These are phyloP conservation scores for Pyrrhoderma lamaoense DNA, from an alignment of 1,284 basidiomycete species.

Conservation along the genomic window DNA sequence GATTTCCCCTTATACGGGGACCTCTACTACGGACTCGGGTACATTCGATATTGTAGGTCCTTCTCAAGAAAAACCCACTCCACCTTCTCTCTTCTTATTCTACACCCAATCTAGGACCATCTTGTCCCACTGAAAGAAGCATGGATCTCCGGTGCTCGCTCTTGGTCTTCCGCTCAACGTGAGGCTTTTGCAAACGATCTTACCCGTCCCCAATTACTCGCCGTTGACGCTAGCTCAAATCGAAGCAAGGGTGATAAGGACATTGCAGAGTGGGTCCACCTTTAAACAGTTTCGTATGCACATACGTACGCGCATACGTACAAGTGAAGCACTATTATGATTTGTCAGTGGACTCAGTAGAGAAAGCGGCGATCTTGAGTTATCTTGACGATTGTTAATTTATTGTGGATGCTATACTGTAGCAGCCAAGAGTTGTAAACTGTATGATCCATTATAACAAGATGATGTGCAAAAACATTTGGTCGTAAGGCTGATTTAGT, in stretches of 20 bases:
- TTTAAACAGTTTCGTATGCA: constrained; percentile 38
- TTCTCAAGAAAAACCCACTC: too few species aligned
- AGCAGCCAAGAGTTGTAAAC: too few species aligned
- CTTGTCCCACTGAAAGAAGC: constrained; percentile 48
- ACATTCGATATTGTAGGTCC: constrained; percentile 43
- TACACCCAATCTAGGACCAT: constrained; percentile 35
- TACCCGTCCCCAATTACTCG: constrained; percentile 43
- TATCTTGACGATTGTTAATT: constrained; percentile 25
- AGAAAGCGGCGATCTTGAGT: constrained; percentile 28
- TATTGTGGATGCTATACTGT: too few species aligned
- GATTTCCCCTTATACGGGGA: constrained; percentile 44
- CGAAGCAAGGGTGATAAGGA: constrained; percentile 35
- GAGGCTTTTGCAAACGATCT: constrained; percentile 47
- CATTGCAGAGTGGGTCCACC: constrained; percentile 43
- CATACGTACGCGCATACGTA: constrained; percentile 42
- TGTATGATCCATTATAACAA: too few species aligned
- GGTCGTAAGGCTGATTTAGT: too few species aligned
- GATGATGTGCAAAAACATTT: too few species aligned
- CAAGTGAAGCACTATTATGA: constrained; percentile 43
- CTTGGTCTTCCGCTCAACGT: constrained; percentile 41
- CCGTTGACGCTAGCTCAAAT: constrained; percentile 40
- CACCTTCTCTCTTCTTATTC: background rate
- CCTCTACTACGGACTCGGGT: constrained; percentile 36
- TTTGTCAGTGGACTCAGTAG: constrained; percentile 36
- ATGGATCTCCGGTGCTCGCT: constrained; percentile 45